Evolutionary conservation across 768 basidiomycete species (phyloP), one percentile per base, ranked within the genome.

Genomic region (Cubamyces sp.): DNA sequence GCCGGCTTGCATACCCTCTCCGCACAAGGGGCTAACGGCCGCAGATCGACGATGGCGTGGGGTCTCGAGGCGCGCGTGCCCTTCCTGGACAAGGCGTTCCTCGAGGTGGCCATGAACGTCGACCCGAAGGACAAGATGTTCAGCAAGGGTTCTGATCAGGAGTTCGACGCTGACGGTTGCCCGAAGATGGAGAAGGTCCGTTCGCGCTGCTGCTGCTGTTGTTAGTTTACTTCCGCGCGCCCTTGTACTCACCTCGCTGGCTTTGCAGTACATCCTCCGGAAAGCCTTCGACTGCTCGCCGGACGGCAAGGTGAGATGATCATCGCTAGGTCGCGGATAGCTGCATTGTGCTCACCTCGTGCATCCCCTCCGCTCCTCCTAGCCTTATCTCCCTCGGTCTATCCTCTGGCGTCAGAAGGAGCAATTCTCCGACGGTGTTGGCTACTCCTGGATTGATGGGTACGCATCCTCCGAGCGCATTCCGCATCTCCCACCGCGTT

Each of bases 341-440:
- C 28, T 54, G 48, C 40, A 65, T 25, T 11, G 5, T 11, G 9
- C 34, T 34, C 9, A 34, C 34, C 34, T 34, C 34, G 34, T 34
- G 34, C 34, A 25, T n/a, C 16, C 21, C 21, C 51, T 64, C 28
- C 34, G 37, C 18, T 23, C n/a, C 16, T 25, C 15, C 23, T 69
- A 94, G 90, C 89, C 94, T 1, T 99, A 98, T 77, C 86, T 99
- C 54, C 97, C 97, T 14, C 83, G 83, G 59, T 92, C 91, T 16
- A 98, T 99, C 70, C 81, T 99, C 43, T 99, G 97, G 97, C 84
- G 97, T 59, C 97, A 99, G 75, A 99, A 99, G 75, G 97, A 99
- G 77, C 96, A 98, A 70, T 99, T 99, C 79, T 98, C 96, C 1
- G 97, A 99, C 70, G 97, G 97, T 56, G 95, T 97, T 57, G 96